phyloP scores from a whole-genome alignment of 805 yeast species.

The Maudiozyma serrabonitensis region DNA sequence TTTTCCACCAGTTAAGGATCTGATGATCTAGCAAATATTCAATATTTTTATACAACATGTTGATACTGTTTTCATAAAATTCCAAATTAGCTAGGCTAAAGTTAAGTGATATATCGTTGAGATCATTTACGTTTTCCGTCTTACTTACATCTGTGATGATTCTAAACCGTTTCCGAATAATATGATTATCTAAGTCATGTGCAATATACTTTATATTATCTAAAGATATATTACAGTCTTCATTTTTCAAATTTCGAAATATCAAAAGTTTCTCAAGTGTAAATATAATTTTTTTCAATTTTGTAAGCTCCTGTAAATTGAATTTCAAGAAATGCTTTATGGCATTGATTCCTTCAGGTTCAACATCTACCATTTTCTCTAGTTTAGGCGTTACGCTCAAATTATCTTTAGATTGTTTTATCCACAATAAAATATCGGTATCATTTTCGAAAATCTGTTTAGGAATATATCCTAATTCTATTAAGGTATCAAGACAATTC shows the following conservation, averaged over 20 bases:
- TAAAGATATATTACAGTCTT: slow-evolving; percentile 10
- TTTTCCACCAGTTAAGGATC: slow-evolving; percentile 37
- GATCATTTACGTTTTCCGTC: not conserved
- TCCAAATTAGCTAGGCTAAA: not conserved
- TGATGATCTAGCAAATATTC: slow-evolving; percentile 27
- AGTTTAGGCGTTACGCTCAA: not conserved
- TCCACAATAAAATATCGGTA: slow-evolving; percentile 10
- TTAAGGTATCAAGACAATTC: slow-evolving; percentile 9
- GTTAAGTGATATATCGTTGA: not conserved
- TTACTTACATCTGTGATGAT: not conserved
- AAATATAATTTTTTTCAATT: slow-evolving; percentile 6
- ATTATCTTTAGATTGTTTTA: slow-evolving; percentile 7
- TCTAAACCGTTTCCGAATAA: not conserved
- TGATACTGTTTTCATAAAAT: slow-evolving; percentile 15
- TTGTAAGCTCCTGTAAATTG: slow-evolving; percentile 15
- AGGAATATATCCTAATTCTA: slow-evolving; percentile 6
- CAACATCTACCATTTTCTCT: slow-evolving; percentile 7
- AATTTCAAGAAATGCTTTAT: slow-evolving; percentile 21
- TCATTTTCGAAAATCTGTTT: slow-evolving; percentile 6
- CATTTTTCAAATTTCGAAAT: slow-evolving; percentile 13
- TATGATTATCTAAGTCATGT: not conserved
- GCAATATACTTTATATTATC: slow-evolving; percentile 4
- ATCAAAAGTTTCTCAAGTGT: slow-evolving; percentile 15
- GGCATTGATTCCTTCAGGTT: slow-evolving; percentile 21
- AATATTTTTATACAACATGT: slow-evolving; percentile 23